These are phyloP conservation scores for Wickerhamiella galacta DNA, from an alignment of 805 yeast genomes.

Conservation along the genomic window DNA sequence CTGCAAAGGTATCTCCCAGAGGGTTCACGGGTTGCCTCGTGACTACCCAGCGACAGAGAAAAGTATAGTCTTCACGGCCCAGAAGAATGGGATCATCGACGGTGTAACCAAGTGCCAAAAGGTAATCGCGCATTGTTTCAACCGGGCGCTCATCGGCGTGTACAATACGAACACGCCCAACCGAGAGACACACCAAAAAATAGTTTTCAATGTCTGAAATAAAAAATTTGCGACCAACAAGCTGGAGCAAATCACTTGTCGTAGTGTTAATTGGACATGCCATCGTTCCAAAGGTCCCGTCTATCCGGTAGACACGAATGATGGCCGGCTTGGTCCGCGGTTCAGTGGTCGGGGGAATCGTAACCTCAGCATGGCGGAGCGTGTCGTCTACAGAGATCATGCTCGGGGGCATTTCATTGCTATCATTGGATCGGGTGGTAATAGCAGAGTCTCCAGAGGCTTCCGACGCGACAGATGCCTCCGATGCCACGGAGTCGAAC, in stretches of 20 bases:
- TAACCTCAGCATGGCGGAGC: slow-evolving; percentile 3
- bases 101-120: slow-evolving; percentile 11
- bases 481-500: too few species aligned
- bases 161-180: slow-evolving; percentile 9
- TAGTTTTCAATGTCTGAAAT: slow-evolving; percentile 10
- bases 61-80: neutral
- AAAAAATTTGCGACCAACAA: slow-evolving; percentile 55
- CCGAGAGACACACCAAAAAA: slow-evolving; percentile 9
- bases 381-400: slow-evolving; percentile 2
- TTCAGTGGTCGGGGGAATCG: neutral
- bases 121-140: slow-evolving; percentile 6
- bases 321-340: slow-evolving; percentile 21
- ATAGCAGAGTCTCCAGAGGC: neutral
- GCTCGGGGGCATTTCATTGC: too few species aligned
- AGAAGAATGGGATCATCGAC: neutral
- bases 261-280: slow-evolving; percentile 66
- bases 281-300: slow-evolving; percentile 70
- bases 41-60: neutral
- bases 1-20: neutral
- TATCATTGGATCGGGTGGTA: too few species aligned
- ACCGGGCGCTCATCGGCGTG: slow-evolving; percentile 8
- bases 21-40: neutral
- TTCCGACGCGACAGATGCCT: neutral
- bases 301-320: slow-evolving; percentile 65
- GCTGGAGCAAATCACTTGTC: slow-evolving; percentile 53